Conservation (phyloP, 2,329 filamentous ascomycete species). For the Colletotrichum acutatum region DNA sequence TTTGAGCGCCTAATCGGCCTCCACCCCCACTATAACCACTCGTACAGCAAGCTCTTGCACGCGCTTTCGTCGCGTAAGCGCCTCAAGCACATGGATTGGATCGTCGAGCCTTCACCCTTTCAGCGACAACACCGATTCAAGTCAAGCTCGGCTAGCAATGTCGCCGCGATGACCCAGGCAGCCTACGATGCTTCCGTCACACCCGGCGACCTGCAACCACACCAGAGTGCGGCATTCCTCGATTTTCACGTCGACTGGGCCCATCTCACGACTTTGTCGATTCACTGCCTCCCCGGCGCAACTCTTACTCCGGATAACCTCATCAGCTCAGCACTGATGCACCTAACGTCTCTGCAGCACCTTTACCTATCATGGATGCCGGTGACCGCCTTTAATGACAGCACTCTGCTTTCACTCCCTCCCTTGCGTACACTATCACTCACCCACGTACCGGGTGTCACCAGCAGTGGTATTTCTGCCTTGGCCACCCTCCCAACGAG, state of each 20-base stretch:
- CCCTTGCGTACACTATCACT: constrained; percentile 65
- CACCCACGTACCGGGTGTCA: constrained; percentile 65
- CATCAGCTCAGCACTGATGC: constrained; percentile 60
- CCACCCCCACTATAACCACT: constrained; percentile 64
- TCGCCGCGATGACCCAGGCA: constrained; percentile 11
- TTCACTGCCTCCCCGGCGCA: constrained; percentile 69
- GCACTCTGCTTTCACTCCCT: constrained; percentile 65
- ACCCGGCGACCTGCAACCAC: constrained; percentile 52
- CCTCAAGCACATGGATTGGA: constrained; percentile 69
- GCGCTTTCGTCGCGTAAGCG: constrained; percentile 67
- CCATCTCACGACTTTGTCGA: constrained; percentile 64
- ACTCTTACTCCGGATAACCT: constrained; percentile 63
- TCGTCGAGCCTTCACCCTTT: constrained; percentile 55
- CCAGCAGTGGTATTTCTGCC: constrained; percentile 64
- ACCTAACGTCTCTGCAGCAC: constrained; percentile 65
- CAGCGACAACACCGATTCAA: constrained; percentile 48
- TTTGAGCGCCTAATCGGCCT: constrained; percentile 68
- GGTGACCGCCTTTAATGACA: constrained; percentile 66
- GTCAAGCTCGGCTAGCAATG: constrained; percentile 33
- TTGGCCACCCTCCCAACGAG: constrained; percentile 64
- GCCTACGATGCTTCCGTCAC: constrained; percentile 36
- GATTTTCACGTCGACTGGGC: constrained; percentile 66
- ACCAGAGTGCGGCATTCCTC: constrained; percentile 58
- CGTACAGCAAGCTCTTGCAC: constrained; percentile 67
- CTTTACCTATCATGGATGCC: constrained; percentile 70